Percentiles rank a stretch among this genome's conserved stretches.
Conservation (phyloP, 257 asterid genomes). For the Solanum tacnaense region DNA sequence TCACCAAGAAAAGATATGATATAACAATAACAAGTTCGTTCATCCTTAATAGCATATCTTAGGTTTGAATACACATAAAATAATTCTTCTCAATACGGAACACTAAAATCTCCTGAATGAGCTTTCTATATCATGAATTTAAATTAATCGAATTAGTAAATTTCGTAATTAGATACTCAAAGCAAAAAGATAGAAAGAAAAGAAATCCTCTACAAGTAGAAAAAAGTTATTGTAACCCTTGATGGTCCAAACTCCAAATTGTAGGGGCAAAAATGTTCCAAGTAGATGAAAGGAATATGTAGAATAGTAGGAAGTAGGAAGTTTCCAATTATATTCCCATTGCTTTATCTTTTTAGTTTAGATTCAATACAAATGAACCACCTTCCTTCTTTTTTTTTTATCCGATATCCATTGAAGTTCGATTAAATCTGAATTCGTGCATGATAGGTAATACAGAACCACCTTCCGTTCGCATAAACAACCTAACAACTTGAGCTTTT, state of each 20-base stretch:
- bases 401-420: accelerated
- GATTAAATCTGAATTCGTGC: not conserved
- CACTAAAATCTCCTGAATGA: not conserved
- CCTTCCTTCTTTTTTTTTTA: too few species aligned
- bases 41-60: not conserved
- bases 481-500: not conserved
- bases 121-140: not conserved
- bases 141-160: not conserved
- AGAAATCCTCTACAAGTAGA: not conserved
- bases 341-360: not conserved
- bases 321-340: not conserved
- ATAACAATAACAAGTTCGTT: not conserved
- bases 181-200: not conserved
- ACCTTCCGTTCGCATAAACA: not conserved
- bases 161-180: not conserved
- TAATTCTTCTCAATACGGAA: not conserved
- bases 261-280: not conserved
- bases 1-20: not conserved
- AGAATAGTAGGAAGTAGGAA: not conserved
- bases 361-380: not conserved
- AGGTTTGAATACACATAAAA: not conserved
- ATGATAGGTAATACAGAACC: not conserved
- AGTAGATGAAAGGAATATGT: not conserved
- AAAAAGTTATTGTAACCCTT: not conserved
- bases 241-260: not conserved